Conservation (phyloP, 305 asterid genomes). For the Fraxinus sp. region DNA sequence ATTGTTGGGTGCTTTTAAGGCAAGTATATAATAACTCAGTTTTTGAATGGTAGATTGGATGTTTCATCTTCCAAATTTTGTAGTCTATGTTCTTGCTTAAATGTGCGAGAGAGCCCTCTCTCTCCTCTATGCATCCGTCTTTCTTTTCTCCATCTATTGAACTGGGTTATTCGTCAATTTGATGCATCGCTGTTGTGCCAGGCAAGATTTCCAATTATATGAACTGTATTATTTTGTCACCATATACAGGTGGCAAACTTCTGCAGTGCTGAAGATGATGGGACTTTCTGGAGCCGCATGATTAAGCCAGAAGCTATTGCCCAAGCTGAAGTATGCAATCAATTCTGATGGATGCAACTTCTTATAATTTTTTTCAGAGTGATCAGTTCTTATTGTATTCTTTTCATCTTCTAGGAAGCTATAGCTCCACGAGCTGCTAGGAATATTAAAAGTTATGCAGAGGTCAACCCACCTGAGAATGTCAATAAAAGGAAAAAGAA, state of each 20-base stretch:
- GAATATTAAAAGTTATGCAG: conserved; percentile 84
- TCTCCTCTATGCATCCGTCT: not conserved
- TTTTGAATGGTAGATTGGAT: conserved; percentile 15
- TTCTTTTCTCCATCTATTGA: not conserved
- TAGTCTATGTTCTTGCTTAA: not conserved
- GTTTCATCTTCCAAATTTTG: conserved; percentile 12
- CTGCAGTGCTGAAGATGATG: conserved; percentile 92
- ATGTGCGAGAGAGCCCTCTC: not conserved
- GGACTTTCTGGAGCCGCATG: conserved; percentile 99
- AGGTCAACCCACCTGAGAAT: conserved; percentile 67
- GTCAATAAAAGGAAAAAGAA: conserved; percentile 78
- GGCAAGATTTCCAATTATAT: not conserved
- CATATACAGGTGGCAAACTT: conserved; percentile 87
- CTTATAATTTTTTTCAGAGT: conserved; percentile 6
- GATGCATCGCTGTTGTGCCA: not conserved
- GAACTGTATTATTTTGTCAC: conserved; percentile 20
- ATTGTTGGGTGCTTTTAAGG: conserved; percentile 94
- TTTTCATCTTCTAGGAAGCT: conserved; percentile 57
- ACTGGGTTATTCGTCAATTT: not conserved
- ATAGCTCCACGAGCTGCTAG: conserved; percentile 99
- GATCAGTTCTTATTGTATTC: conserved; percentile 22
- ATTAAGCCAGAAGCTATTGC: conserved; percentile 88
- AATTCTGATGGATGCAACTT: conserved; percentile 23
- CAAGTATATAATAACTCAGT: conserved; percentile 29
- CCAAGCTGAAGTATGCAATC: conserved; percentile 69